These are phyloP conservation scores for Leptographium flavum DNA, from an alignment of 2,329 filamentous ascomycete species.

Conservation along the genomic window DNA sequence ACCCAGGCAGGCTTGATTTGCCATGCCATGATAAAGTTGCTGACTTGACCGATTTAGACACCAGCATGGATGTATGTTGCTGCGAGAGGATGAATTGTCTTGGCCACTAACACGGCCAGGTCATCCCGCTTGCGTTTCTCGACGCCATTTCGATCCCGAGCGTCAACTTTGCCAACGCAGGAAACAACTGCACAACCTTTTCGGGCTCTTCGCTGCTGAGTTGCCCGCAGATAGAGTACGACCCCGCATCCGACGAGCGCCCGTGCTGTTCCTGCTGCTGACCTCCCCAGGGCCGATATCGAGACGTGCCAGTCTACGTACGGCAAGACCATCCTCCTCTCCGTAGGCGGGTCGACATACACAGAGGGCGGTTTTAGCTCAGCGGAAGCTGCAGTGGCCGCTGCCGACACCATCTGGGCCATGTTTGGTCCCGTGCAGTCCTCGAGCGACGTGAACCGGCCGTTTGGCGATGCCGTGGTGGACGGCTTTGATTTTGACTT, in stretches of 20 bases:
- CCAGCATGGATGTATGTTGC: neutral
- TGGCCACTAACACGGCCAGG: conserved; percentile 19
- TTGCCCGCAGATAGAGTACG: conserved; percentile 52
- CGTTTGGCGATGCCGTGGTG: conserved; percentile 50
- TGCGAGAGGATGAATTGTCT: neutral
- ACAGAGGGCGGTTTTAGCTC: conserved; percentile 51
- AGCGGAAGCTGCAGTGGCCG: conserved; percentile 32
- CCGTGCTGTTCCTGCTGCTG: neutral
- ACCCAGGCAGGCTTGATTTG: neutral
- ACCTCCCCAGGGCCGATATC: conserved; percentile 29
- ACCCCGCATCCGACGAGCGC: neutral
- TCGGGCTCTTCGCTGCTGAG: conserved; percentile 40
- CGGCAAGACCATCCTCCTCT: conserved; percentile 58
- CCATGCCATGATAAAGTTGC: neutral
- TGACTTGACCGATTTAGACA: neutral
- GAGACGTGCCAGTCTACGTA: conserved; percentile 43
- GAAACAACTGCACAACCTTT: conserved; percentile 46
- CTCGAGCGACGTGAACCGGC: conserved; percentile 36
- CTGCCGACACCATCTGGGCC: conserved; percentile 52
- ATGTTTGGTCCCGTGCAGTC: conserved; percentile 48
- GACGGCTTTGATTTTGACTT: conserved; percentile 72
- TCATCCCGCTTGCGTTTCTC: conserved; percentile 52
- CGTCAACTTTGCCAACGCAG: conserved; percentile 51
- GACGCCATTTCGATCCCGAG: conserved; percentile 38
- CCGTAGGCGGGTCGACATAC: conserved; percentile 57